Evolutionary conservation across 352 stramenopile species (phyloP).

Genomic region (Pythium dissotocum): DNA sequence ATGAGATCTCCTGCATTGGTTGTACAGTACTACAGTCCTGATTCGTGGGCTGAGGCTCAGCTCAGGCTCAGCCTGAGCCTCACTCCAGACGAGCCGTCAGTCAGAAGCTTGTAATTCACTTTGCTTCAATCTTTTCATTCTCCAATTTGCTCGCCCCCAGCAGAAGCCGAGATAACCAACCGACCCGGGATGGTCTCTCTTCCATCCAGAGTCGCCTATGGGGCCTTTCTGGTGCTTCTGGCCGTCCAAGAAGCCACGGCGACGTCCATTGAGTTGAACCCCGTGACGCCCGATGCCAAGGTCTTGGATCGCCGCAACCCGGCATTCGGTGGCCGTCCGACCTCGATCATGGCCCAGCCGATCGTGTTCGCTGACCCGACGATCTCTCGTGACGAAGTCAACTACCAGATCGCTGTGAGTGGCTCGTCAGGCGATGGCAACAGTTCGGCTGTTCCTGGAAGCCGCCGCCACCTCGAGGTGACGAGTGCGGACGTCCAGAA

Average conservation of each 20-base stretch:
- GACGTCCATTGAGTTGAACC: conserved; percentile 14
- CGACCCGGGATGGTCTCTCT: conserved; percentile 1
- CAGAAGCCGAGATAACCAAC: neutral
- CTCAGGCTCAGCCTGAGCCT: too few species aligned
- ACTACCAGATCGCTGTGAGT: conserved; percentile 3
- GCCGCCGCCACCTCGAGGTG: neutral
- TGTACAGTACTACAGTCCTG: too few species aligned
- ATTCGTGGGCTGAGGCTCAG: too few species aligned
- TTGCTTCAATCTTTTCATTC: conserved; percentile 7
- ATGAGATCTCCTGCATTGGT: too few species aligned
- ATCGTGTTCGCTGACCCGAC: conserved; percentile 12
- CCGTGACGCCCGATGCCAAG: conserved; percentile 10
- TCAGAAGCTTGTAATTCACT: too few species aligned
- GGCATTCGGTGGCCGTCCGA: conserved; percentile 8
- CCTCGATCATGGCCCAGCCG: conserved; percentile 3
- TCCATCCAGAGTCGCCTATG: neutral
- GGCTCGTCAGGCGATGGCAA: neutral
- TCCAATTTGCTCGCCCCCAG: conserved; percentile 1
- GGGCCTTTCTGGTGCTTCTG: conserved; percentile 1
- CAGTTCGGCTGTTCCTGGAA: neutral
- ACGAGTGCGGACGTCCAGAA: conserved; percentile 20
- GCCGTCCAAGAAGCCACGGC: neutral
- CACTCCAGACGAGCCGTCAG: too few species aligned
- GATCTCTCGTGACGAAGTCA: conserved; percentile 12
- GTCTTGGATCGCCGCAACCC: conserved; percentile 9